A percentile compares a stretch with the other conserved stretches of the same genome.
Evolutionary conservation across 768 basidiomycete genomes (phyloP).

Genomic region (Boletus speciosus): DNA sequence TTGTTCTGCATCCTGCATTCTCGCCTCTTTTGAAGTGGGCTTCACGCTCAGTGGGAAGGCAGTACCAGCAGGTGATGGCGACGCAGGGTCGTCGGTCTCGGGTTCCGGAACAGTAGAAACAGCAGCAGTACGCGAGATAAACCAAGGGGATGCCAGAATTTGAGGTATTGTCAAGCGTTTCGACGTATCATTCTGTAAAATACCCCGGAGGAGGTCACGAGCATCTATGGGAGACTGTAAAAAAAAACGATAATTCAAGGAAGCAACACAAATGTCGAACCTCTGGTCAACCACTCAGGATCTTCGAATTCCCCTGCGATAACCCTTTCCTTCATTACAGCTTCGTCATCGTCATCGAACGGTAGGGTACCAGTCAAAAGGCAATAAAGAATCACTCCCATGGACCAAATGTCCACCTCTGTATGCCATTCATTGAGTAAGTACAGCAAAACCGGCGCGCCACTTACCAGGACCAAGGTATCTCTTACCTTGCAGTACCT

Average conservation of each 20-base stretch:
- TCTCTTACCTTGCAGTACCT: constrained; percentile 84
- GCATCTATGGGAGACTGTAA: constrained; percentile 52
- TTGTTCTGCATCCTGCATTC: constrained; percentile 25
- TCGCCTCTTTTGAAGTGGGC: constrained; percentile 7
- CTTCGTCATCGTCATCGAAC: constrained; percentile 88
- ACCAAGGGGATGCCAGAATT: constrained; percentile 87
- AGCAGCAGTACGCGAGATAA: constrained; percentile 38
- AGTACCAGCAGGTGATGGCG: constrained; percentile 32
- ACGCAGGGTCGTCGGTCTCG: constrained; percentile 24
- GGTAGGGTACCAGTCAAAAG: constrained; percentile 86
- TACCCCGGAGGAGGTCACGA: constrained; percentile 74
- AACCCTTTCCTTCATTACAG: constrained; percentile 78
- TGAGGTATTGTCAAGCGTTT: constrained; percentile 78
- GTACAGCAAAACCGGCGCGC: neutral
- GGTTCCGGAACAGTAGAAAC: constrained; percentile 2
- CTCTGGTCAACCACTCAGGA: constrained; percentile 85
- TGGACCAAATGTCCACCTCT: constrained; percentile 97
- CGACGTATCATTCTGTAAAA: constrained; percentile 73
- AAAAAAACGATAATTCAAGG: neutral
- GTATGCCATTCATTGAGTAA: constrained; percentile 19
- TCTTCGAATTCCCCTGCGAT: constrained; percentile 86
- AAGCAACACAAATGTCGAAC: constrained; percentile 40
- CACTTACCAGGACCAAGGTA: constrained; percentile 84
- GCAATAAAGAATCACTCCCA: constrained; percentile 88
- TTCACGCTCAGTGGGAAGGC: constrained; percentile 29